These are phyloP conservation scores for Durotheca rogersii DNA, from an alignment of 495 filamentous ascomycete species.

Conservation along the genomic window DNA sequence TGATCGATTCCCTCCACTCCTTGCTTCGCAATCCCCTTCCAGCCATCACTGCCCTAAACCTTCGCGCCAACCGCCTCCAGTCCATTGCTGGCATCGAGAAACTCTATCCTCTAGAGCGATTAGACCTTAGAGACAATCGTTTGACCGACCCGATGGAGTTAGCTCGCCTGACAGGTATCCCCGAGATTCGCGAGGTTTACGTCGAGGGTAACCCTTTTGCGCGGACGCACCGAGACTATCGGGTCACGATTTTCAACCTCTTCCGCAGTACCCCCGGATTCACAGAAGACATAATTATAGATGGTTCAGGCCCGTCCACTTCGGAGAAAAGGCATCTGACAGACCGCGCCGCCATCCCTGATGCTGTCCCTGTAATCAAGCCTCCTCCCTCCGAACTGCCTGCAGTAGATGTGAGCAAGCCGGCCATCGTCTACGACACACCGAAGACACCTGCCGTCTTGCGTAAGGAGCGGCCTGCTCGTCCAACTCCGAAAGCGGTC, in stretches of 20 bases:
- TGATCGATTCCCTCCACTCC: conserved; percentile 94
- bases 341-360: conserved; percentile 75
- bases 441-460: conserved; percentile 49
- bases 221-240: conserved; percentile 80
- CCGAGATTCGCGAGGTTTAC: conserved; percentile 89
- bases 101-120: conserved; percentile 79
- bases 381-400: conserved; percentile 57
- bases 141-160: conserved; percentile 87
- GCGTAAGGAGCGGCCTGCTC: conserved; percentile 48
- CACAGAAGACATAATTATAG: conserved; percentile 85
- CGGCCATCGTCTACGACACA: conserved; percentile 53
- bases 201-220: conserved; percentile 88
- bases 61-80: conserved; percentile 82
- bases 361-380: conserved; percentile 74
- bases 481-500: conserved; percentile 43
- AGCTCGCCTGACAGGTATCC: conserved; percentile 83
- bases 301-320: conserved; percentile 75
- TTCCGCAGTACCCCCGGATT: conserved; percentile 93
- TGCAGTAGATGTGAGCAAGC: conserved; percentile 64
- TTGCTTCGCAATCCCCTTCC: conserved; percentile 83
- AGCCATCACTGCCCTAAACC: conserved; percentile 89
- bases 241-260: conserved; percentile 90
- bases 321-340: conserved; percentile 79
- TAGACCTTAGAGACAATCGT: conserved; percentile 91
- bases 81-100: conserved; percentile 91